These are phyloP conservation scores for Daedaleopsis nitida DNA, from an alignment of 768 basidiomycete genomes.

Conservation along the genomic window DNA sequence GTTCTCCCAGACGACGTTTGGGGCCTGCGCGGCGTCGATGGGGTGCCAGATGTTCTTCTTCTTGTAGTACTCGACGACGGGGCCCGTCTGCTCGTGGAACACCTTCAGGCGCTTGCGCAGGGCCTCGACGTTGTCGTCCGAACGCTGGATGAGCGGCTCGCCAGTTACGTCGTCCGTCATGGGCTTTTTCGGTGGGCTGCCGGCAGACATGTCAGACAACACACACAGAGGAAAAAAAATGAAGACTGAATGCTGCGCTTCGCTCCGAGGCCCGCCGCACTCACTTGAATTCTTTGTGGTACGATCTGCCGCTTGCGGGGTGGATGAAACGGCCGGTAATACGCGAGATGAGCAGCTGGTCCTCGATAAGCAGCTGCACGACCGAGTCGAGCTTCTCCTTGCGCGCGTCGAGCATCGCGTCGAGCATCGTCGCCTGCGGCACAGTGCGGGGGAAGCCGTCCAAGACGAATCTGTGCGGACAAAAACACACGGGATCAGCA, in stretches of 20 bases:
- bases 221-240: too few relatives aligned
- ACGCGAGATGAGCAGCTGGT: slow-evolving; percentile 93
- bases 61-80: slow-evolving; percentile 97
- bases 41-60: slow-evolving; percentile 86
- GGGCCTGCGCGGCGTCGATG: slow-evolving; percentile 93
- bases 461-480: slow-evolving; percentile 78
- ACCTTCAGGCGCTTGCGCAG: slow-evolving; percentile 83
- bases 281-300: slow-evolving; percentile 94
- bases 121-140: slow-evolving; percentile 97
- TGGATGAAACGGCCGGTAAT: slow-evolving; percentile 97
- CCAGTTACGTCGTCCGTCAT: slow-evolving; percentile 93
- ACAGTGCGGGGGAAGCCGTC: slow-evolving; percentile 99
- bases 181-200: slow-evolving; percentile 95
- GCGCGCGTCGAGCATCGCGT: slow-evolving; percentile 79
- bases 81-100: slow-evolving; percentile 94
- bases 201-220: not conserved
- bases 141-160: slow-evolving; percentile 94
- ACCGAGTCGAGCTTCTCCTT: slow-evolving; percentile 92
- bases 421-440: slow-evolving; percentile 94
- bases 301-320: slow-evolving; percentile 84
- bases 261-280: slow-evolving; percentile 31
- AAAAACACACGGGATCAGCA: not conserved
- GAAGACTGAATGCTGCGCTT: too few relatives aligned
- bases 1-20: slow-evolving; percentile 89
- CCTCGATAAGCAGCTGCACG: slow-evolving; percentile 89